phyloP scores from a whole-genome alignment of 73 alveolate species.

The Tetrahymena borealis region DNA sequence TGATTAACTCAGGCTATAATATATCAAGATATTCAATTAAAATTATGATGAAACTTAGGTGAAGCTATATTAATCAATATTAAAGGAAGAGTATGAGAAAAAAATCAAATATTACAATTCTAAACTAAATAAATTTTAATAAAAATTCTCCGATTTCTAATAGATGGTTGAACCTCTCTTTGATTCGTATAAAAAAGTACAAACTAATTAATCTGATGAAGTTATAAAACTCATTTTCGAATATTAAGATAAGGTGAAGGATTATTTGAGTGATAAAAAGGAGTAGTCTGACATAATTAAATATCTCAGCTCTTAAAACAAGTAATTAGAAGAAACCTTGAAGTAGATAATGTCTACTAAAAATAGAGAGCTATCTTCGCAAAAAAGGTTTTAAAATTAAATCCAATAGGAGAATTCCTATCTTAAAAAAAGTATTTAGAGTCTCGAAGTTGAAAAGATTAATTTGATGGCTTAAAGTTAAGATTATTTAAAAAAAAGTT shows the following conservation, averaged over 20 bases:
- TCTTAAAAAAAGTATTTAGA: neutral
- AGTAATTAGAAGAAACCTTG: neutral
- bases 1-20: neutral
- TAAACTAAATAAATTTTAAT: neutral
- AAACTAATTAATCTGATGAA: neutral
- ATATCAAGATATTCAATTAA: neutral
- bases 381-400: neutral
- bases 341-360: neutral
- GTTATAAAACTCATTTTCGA: neutral
- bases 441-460: neutral
- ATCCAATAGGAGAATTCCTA: neutral
- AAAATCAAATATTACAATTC: neutral
- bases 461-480: neutral
- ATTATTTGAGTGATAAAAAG: neutral
- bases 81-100: neutral
- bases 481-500: neutral
- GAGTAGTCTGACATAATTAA: neutral
- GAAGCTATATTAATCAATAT: neutral
- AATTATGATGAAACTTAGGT: neutral
- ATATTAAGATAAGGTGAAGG: neutral
- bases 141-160: neutral
- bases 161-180: neutral
- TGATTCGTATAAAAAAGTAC: neutral
- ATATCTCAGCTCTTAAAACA: neutral
- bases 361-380: neutral